Base-by-base conservation (phyloP, 306 rosid genomes). In the Echinosophora koreensis region DNA sequence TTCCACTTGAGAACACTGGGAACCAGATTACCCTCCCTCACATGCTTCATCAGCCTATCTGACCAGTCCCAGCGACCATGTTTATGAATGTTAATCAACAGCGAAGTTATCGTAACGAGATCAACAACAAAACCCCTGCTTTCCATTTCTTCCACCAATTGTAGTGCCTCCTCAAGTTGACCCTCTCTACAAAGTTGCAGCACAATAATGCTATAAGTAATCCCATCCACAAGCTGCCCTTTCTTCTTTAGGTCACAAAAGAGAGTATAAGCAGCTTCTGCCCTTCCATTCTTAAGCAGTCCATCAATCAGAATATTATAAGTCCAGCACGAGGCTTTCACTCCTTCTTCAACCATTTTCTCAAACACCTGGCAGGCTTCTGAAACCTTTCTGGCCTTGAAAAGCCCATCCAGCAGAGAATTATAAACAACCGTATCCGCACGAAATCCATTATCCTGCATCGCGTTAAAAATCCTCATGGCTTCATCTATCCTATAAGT, bases 71-170 rank as follows among this genome's bases (percentile, higher is more conserved):
- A 89, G 68, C 74, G 89, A 64, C 89, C 87, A 8, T 89, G 88
- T 69, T 69, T 89, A 71, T 95, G 89, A 77, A 95, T 74, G 81
- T 79, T 86, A 62, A 90, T 86, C 85, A 95, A 73, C 39, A 90
- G 91, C 0, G 97, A 88, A 0, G 97, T 88, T 54, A 92, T 78
- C 9, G 97, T 92, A 52, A 95, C 85, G 46, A 95, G 86, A 71
- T 95, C 97, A 77, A 95, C 93, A 72, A 50, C 72, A 75, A 95
- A 92, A 41, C 97, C 95, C 71, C 97, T 78, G 73, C 68, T 81
- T 90, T 95, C 98, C 98, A 95, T 95, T 85, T 95, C 98, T 74
- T 92, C 97, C 67, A 90, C 92, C 90, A 86, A 82, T 56, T 58
- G 54, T 3, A 92, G 77, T 2, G 97, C 97, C 84, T 87, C 93